Base-by-base conservation (phyloP, 495 filamentous ascomycete genomes). In the Aspergillus indologenus region DNA sequence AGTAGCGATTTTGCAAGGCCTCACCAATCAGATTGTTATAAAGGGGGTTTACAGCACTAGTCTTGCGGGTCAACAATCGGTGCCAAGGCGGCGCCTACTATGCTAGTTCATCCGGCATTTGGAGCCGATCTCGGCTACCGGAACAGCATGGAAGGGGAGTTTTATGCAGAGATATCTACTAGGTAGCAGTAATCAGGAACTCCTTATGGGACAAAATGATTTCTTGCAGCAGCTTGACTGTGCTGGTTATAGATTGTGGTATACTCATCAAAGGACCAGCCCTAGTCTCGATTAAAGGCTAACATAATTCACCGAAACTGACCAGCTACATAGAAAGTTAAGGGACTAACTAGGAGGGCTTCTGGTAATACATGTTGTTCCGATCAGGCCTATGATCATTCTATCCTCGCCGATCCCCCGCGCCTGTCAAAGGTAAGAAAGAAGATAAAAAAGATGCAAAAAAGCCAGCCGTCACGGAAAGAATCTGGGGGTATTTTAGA, bases 21-120 rank as follows among this genome's bases (percentile, higher is more conserved):
- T n/a, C n/a, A n/a, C n/a, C n/a, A n/a, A n/a, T n/a, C n/a, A n/a
- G n/a, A n/a, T n/a, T n/a, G n/a, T n/a, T n/a, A n/a, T n/a, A n/a
- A n/a, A n/a, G n/a, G n/a, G n/a, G n/a, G n/a, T n/a, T n/a, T n/a
- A n/a, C n/a, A n/a, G n/a, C n/a, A n/a, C n/a, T n/a, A n/a, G n/a
- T n/a, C n/a, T n/a, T n/a, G 48, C 23, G 48, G 48, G 17, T 51
- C 18, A 31, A 51, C 3, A 9, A 24, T 23, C 48, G 48, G 48
- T 20, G 23, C 48, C 23, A 51, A 51, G 18, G 48, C 14, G 19
- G 48, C 48, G 48, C 24, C 48, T 51, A 51, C 48, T 51, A 29
- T 18, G 31, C 24, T 24, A 5, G n/a, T n/a, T 19, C 15, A 31
- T 51, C 26, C 26, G 26, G 26, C 26, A 29, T 3, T 4, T 29